phyloP scores from a whole-genome alignment of 1,284 basidiomycete genomes.

The Pholiota adiposa region DNA sequence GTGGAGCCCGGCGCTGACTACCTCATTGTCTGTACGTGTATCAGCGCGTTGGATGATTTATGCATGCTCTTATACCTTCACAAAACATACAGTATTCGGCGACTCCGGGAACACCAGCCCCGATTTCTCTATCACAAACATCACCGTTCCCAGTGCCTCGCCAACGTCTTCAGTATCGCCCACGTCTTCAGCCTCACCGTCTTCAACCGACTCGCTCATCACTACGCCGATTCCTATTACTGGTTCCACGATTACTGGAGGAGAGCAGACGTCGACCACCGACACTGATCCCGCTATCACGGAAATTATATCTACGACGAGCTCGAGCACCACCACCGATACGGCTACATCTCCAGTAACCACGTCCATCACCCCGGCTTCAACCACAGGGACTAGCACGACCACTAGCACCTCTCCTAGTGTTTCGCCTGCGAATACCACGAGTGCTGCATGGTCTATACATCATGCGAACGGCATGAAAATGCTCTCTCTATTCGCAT shows the following conservation, averaged over 20 bases:
- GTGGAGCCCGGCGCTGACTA: conserved; percentile 46
- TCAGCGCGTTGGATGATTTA: conserved; percentile 9
- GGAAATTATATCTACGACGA: neutral
- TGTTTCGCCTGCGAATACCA: neutral
- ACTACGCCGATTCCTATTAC: neutral
- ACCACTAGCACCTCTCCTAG: neutral
- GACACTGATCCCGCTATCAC: neutral
- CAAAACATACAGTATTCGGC: conserved; percentile 36
- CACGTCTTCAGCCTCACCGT: neutral
- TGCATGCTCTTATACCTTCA: conserved; percentile 1
- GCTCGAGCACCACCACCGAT: neutral
- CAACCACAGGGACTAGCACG: neutral
- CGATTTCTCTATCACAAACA: conserved; percentile 43
- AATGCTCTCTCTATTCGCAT: neutral
- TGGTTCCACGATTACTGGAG: neutral
- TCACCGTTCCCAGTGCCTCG: conserved; percentile 38
- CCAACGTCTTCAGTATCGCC: neutral
- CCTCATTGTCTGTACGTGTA: conserved; percentile 42
- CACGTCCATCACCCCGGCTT: neutral
- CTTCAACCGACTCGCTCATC: neutral
- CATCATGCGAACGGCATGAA: neutral
- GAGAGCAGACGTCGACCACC: neutral
- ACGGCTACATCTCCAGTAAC: neutral
- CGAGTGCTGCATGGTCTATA: neutral
- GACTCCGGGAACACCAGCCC: conserved; percentile 46